Evolutionary conservation across 495 filamentous ascomycete genomes (phyloP), one percentile per base, ranked within the genome.

Genomic region (Hypoxylon lienhwacheense): DNA sequence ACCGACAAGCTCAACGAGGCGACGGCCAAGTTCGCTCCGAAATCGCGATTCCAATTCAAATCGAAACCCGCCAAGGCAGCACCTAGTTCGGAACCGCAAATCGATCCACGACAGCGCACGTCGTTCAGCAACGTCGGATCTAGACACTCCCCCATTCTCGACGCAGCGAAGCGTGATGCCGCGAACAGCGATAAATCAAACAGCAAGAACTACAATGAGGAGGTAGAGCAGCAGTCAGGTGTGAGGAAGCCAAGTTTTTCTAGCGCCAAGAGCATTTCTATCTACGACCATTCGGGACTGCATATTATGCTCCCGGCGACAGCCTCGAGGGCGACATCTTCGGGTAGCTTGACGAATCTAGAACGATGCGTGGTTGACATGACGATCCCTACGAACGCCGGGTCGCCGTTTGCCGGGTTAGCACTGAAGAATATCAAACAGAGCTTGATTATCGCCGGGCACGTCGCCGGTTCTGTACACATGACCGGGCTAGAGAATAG

Each of bases 291-390:
- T 46, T 65, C 59, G 6, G 73, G 75, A 3, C 61, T 82, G n/a
- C 85, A 92, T 64, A 85, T 89, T 59, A 84, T 86, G 63, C 81
- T 92, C 0, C 86, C 88, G 0, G 69, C 82, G 2, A 84, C 85
- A 1, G 81, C 87, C 1, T 80, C 85, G 3, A 75, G 77, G 19
- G 76, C 87, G 0, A 83, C 84, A 0, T 83, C 86, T 2, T 85
- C 88, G 1, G 87, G 87, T 1, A 85, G 85, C 1, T 71, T 97
- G 15, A 87, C 83, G 0, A 78, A 84, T n/a, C 69, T 96, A 11
- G 68, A 76, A 2, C 77, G 77, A 44, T 92, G 90, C 66, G 75
- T 96, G 2, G 80, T 95, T 22, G 87, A 95, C 67, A 85, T 95
- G 75, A 84, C 84, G 1, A 72, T 81, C 12, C 84, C 85, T 0